These are phyloP conservation scores for Salix udensis DNA, from an alignment of 345 rosid genomes.

Conservation along the genomic window DNA sequence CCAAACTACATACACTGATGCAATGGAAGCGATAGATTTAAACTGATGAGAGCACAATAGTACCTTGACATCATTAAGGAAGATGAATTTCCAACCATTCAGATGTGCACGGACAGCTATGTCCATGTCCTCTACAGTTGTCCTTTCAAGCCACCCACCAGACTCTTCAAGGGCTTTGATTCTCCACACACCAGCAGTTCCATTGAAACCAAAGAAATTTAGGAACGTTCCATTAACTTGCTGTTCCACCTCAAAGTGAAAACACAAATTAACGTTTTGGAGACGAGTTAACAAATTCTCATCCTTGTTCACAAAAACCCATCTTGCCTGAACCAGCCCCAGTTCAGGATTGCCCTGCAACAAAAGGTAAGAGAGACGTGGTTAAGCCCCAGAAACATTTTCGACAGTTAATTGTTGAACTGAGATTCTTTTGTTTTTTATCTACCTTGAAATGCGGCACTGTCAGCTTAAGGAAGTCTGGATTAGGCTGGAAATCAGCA, in stretches of 20 bases:
- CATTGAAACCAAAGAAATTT: slow-evolving; percentile 88
- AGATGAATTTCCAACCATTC: slow-evolving; percentile 82
- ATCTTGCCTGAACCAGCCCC: slow-evolving; percentile 78
- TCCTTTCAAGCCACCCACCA: slow-evolving; percentile 91
- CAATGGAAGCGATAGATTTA: neutral
- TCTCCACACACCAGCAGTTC: slow-evolving; percentile 91
- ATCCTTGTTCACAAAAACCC: slow-evolving; percentile 81
- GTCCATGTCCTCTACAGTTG: slow-evolving; percentile 88
- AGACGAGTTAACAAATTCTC: slow-evolving; percentile 84
- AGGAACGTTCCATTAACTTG: slow-evolving; percentile 73
- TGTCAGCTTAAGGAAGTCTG: slow-evolving; percentile 62
- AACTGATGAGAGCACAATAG: neutral
- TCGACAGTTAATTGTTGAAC: neutral
- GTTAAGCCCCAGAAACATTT: neutral
- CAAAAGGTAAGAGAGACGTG: slow-evolving; percentile 2
- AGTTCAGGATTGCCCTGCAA: slow-evolving; percentile 61
- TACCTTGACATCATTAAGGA: slow-evolving; percentile 79
- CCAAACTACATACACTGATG: neutral
- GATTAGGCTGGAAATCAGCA: slow-evolving; percentile 77
- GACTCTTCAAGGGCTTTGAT: slow-evolving; percentile 81
- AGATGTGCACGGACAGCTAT: slow-evolving; percentile 88
- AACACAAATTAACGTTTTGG: slow-evolving; percentile 74
- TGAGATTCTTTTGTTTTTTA: neutral
- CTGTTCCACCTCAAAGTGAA: slow-evolving; percentile 83
- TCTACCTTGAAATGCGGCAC: slow-evolving; percentile 82